Conservation (phyloP, 345 rosid genomes). For the Populus euphratica region DNA sequence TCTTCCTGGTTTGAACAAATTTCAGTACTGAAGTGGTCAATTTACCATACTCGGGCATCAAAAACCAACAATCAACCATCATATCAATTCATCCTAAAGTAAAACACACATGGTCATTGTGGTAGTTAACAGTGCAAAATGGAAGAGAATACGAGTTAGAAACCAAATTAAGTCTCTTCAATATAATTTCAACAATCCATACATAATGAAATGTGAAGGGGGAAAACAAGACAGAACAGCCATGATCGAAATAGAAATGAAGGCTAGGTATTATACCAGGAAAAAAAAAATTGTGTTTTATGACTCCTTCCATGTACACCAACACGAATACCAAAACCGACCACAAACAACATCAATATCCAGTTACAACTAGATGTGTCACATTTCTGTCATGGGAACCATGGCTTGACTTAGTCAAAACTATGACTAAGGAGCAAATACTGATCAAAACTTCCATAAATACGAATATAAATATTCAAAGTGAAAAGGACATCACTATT, state of each 20-base stretch:
- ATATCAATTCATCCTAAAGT: no score
- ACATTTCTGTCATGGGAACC: not conserved
- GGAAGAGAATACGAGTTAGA: not conserved
- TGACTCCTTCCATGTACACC: not conserved
- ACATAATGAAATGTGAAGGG: not conserved
- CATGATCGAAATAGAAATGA: not conserved
- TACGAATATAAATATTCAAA: not conserved
- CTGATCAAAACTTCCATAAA: constrained; percentile 14
- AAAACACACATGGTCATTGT: not conserved
- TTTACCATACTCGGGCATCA: not conserved
- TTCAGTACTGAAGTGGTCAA: not conserved
- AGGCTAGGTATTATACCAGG: not conserved
- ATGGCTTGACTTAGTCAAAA: not conserved
- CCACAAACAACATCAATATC: not conserved
- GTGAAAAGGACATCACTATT: constrained; percentile 16
- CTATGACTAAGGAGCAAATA: not conserved
- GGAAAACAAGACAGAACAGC: not conserved
- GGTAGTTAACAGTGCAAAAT: not conserved
- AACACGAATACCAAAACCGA: not conserved
- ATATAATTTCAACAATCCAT: not conserved
- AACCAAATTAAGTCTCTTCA: not conserved
- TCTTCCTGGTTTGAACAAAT: not conserved
- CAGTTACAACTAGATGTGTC: not conserved
- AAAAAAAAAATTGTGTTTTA: not conserved
- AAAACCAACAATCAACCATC: not conserved